phyloP scores from a whole-genome alignment of 768 basidiomycete genomes.

The Rhizopogon vesiculosus region DNA sequence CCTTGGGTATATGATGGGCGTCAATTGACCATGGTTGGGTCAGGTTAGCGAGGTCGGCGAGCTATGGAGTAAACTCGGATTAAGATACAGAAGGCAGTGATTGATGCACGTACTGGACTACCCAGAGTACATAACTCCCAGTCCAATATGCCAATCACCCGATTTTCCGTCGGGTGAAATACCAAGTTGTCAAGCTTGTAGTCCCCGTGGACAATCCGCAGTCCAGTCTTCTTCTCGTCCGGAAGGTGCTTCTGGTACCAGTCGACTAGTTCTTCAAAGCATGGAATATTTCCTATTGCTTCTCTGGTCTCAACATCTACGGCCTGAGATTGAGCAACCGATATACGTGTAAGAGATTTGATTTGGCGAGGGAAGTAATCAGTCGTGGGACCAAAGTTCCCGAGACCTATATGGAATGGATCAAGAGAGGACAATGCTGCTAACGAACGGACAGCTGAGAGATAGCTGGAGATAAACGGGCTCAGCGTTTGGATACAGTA shows the following conservation, averaged over 20 bases:
- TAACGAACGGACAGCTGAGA: constrained; percentile 69
- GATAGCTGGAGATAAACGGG: constrained; percentile 49
- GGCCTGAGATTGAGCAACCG: constrained; percentile 67
- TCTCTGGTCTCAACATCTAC: constrained; percentile 60
- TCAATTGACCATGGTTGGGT: constrained; percentile 79
- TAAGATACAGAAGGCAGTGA: background rate
- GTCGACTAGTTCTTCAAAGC: constrained; percentile 60
- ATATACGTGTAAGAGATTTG: constrained; percentile 80
- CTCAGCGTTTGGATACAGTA: background rate
- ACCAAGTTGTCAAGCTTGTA: constrained; percentile 98
- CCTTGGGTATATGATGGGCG: constrained; percentile 30
- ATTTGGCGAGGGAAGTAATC: constrained; percentile 94
- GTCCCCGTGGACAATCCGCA: constrained; percentile 94
- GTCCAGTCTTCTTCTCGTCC: constrained; percentile 67
- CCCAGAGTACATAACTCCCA: constrained; percentile 98
- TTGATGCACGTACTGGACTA: constrained; percentile 58
- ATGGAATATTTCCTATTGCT: constrained; percentile 68
- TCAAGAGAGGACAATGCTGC: constrained; percentile 61
- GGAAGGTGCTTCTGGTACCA: constrained; percentile 80
- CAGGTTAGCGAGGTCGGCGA: constrained; percentile 89
- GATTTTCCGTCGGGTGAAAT: constrained; percentile 89
- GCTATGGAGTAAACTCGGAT: constrained; percentile 29
- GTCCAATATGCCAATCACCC: constrained; percentile 92
- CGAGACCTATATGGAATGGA: constrained; percentile 63
- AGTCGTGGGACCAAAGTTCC: constrained; percentile 64